phyloP scores from a whole-genome alignment of 768 basidiomycete species.

The Kwoniella heveanensis region DNA sequence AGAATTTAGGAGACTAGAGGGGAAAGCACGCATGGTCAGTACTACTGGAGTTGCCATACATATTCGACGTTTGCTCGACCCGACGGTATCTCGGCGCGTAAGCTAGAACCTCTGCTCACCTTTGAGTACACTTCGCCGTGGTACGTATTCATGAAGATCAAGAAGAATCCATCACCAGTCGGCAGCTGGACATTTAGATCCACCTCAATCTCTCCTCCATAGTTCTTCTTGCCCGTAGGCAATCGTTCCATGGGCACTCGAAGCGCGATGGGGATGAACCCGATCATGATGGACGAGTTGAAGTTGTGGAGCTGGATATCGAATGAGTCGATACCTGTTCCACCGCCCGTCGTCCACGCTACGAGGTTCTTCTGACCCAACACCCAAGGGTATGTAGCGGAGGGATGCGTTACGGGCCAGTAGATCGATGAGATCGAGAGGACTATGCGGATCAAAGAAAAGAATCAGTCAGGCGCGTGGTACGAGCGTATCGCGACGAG shows the following conservation, averaged over 20 bases:
- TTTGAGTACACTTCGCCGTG: constrained; percentile 51
- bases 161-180: constrained; percentile 44
- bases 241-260: constrained; percentile 51
- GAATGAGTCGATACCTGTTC: constrained; percentile 50
- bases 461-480: not conserved
- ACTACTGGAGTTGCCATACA: too few relatives aligned
- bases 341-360: constrained; percentile 51
- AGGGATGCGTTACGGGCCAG: constrained; percentile 50
- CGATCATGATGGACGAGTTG: constrained; percentile 47
- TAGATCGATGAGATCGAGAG: constrained; percentile 43
- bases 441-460: not conserved
- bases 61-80: too few relatives aligned
- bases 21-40: constrained; percentile 4
- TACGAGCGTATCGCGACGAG: too few relatives aligned
- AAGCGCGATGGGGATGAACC: constrained; percentile 50
- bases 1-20: constrained; percentile 46
- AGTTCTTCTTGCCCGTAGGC: constrained; percentile 45
- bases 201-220: constrained; percentile 52
- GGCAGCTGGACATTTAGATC: constrained; percentile 36
- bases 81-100: too few relatives aligned
- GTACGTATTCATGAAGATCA: constrained; percentile 54
- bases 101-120: constrained; percentile 15
- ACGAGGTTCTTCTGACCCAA: constrained; percentile 48
- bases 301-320: constrained; percentile 54
- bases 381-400: constrained; percentile 45